phyloP scores from a whole-genome alignment of 768 basidiomycete genomes.

The Trametes maxima region DNA sequence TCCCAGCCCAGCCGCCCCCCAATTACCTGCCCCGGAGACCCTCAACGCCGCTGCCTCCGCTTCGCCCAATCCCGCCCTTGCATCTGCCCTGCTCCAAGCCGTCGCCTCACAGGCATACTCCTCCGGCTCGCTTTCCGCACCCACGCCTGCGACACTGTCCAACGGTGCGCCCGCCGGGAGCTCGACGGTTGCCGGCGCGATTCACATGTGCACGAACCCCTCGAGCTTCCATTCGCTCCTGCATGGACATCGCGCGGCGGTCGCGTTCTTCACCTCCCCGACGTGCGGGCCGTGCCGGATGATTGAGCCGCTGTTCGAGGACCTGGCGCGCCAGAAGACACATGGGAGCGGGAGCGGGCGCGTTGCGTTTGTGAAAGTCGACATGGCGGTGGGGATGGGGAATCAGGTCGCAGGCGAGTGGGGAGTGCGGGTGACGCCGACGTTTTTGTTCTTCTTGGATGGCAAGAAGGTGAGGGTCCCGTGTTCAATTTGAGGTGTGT shows the following conservation, averaged over 20 bases:
- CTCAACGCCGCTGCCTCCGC: constrained; percentile 35
- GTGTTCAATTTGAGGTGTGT: background rate
- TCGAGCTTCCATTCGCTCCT: constrained; percentile 72
- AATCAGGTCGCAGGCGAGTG: constrained; percentile 59
- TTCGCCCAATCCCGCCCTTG: constrained; percentile 50
- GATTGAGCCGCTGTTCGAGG: constrained; percentile 84
- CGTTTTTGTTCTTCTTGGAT: constrained; percentile 85
- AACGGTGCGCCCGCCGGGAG: constrained; percentile 40
- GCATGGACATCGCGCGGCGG: constrained; percentile 64
- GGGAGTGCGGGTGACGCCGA: constrained; percentile 78
- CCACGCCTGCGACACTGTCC: constrained; percentile 25
- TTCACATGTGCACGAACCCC: constrained; percentile 75
- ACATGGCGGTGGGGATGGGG: constrained; percentile 72
- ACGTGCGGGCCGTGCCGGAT: constrained; percentile 79
- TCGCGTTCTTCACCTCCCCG: constrained; percentile 80
- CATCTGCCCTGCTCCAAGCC: constrained; percentile 57
- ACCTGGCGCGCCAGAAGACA: constrained; percentile 66
- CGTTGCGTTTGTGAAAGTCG: constrained; percentile 83
- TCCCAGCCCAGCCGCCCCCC: constrained; percentile 33
- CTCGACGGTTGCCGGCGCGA: constrained; percentile 56
- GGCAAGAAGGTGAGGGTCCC: constrained; percentile 59
- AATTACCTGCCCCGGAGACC: constrained; percentile 36
- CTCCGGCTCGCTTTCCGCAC: constrained; percentile 21
- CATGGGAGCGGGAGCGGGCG: constrained; percentile 36
- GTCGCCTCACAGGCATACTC: constrained; percentile 54